Conservation (phyloP, 176 grass and related monocot genomes). For the Ensete glaucum region DNA sequence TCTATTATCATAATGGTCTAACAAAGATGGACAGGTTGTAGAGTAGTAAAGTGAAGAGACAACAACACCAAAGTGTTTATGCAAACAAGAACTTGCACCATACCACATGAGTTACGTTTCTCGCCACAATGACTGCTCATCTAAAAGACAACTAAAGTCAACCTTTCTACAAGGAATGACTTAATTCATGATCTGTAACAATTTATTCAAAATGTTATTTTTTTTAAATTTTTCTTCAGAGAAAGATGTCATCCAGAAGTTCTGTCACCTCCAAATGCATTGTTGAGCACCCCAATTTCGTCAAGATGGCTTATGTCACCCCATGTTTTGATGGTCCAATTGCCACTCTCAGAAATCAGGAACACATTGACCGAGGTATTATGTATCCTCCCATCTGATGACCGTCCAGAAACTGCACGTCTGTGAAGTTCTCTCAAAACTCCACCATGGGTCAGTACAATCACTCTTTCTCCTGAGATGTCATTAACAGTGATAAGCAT, state of each 20-base stretch:
- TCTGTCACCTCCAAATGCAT: slow-evolving; percentile 65
- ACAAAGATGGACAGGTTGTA: no score
- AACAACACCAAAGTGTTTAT: no score
- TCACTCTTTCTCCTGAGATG: slow-evolving; percentile 63
- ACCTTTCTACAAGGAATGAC: not conserved
- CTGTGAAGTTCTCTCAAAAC: slow-evolving; percentile 61
- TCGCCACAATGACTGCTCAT: not conserved
- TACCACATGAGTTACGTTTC: no score
- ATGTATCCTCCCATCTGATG: slow-evolving; percentile 41
- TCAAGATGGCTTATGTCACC: slow-evolving; percentile 58
- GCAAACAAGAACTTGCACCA: no score
- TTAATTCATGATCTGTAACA: no score
- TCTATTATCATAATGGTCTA: no score
- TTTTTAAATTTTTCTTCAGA: not conserved
- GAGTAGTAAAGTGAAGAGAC: no score
- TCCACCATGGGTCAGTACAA: slow-evolving; percentile 66
- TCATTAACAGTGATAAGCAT: not conserved
- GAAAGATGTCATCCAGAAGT: slow-evolving; percentile 30
- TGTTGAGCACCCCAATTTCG: slow-evolving; percentile 37
- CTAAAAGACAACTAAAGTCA: not conserved
- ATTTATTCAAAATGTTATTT: not conserved
- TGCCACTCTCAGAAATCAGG: slow-evolving; percentile 40
- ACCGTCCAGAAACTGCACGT: slow-evolving; percentile 28
- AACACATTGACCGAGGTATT: slow-evolving; percentile 66
- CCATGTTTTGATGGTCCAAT: slow-evolving; percentile 55